phyloP scores from a whole-genome alignment of 2,329 filamentous ascomycete species.

The Ophiostoma australiae region DNA sequence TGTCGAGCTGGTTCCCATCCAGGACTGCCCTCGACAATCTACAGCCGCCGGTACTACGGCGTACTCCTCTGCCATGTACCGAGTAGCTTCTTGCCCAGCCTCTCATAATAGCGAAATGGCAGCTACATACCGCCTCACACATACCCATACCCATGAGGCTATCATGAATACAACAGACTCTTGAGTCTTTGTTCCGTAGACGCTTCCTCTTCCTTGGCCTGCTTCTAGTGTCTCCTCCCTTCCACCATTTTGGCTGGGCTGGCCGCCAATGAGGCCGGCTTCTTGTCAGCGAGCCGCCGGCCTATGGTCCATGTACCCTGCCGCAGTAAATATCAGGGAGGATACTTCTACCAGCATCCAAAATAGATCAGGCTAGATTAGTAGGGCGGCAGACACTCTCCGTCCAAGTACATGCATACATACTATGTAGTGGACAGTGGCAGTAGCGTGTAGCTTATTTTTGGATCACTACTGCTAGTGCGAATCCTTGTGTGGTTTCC shows the following conservation, averaged over 20 bases:
- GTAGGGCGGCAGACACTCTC: neutral
- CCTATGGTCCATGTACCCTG: neutral
- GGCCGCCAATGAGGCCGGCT: slow-evolving; percentile 6
- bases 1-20: neutral
- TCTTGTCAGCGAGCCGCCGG: slow-evolving; percentile 12
- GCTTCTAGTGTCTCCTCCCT: neutral
- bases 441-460: slow-evolving; percentile 16
- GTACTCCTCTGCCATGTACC: neutral
- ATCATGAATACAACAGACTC: neutral
- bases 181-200: neutral
- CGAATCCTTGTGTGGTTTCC: neutral
- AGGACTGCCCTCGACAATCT: neutral
- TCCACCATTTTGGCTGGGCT: neutral
- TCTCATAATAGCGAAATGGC: neutral
- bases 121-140: neutral
- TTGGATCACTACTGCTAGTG: neutral
- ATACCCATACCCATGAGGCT: neutral
- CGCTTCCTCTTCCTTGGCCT: neutral
- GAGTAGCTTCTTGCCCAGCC: neutral
- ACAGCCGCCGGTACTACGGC: neutral
- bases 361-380: slow-evolving; percentile 1
- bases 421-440: neutral
- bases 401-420: neutral
- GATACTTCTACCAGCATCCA: neutral
- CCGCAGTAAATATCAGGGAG: neutral